Evolutionary conservation across 2,329 filamentous ascomycete genomes (phyloP), one percentile per base, ranked within the genome.

Genomic region (Thelonectria olida): DNA sequence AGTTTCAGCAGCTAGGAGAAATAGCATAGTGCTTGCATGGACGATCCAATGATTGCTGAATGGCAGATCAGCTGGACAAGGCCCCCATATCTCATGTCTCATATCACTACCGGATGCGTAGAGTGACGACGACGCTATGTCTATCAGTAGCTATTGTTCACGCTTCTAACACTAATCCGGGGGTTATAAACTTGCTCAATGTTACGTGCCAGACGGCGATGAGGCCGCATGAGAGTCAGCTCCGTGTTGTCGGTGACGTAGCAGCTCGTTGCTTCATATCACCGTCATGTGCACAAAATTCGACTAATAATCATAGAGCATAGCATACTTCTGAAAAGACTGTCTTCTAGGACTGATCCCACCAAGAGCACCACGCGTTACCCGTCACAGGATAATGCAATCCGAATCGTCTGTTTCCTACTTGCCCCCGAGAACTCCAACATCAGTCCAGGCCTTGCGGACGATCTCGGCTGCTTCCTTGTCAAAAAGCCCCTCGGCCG

Each of bases 381-480:
- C 7, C 17, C 10, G 15, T 69, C 23, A 71, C 15, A 67, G 41
- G 20, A 69, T 28, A 36, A 45, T 64, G 47, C 70, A 42, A 3
- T 6, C n/a, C 38, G 39, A 71, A 20, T 19, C 27, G 39, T 48
- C 48, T 17, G 54, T 25, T 7, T 56, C 41, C 61, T 69, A 70
- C 52, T 58, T 49, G 7, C 56, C 55, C 27, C 65, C 66, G 56
- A 60, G 60, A 23, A 85, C 82, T 7, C 82, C 82, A 17, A 85
- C 83, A 20, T 80, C 76, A 39, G 71, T 75, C 83, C 82, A 85
- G 7, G 82, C 81, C 54, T 81, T 75, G 47, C 77, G 77, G 4
- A 85, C 78, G 47, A 74, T 78, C 45, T 77, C 73, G n/a, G 80
- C 80, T 1, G 73, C 80, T 5, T 79, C 77, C 1, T 75, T 69